Percentiles rank a stretch among this genome's conserved stretches.
Evolutionary conservation across 2,329 filamentous ascomycete species (phyloP).

Genomic region (Penicillium sp.): DNA sequence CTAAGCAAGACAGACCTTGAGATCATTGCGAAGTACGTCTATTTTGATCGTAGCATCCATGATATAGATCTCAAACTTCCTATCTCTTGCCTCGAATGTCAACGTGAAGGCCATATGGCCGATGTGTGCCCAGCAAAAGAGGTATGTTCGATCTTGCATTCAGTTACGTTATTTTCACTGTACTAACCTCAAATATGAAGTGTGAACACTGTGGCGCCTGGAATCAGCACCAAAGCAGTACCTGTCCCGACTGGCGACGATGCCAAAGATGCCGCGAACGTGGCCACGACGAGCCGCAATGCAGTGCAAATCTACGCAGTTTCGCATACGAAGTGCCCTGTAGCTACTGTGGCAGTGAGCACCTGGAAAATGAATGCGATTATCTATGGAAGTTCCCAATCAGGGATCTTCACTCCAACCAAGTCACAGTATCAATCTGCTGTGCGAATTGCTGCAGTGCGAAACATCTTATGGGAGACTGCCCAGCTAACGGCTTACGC

Average conservation of each 20-base stretch:
- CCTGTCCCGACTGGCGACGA: constrained; percentile 42
- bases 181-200: constrained; percentile 17
- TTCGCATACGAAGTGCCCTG: constrained; percentile 57
- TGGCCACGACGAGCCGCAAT: constrained; percentile 55
- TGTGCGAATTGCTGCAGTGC: constrained; percentile 45
- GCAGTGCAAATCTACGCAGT: constrained; percentile 57
- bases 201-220: constrained; percentile 45
- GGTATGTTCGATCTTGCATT: constrained; percentile 24
- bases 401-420: constrained; percentile 22
- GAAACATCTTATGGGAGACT: constrained; percentile 46
- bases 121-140: constrained; percentile 44
- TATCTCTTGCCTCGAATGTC: constrained; percentile 43
- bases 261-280: constrained; percentile 59
- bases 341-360: constrained; percentile 58
- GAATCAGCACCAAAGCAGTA: constrained; percentile 39
- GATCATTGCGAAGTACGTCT: constrained; percentile 39
- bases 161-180: not conserved
- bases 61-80: constrained; percentile 42
- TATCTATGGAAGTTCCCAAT: constrained; percentile 53
- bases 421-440: constrained; percentile 43
- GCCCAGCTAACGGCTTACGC: constrained; percentile 30
- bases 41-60: constrained; percentile 38
- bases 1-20: constrained; percentile 40
- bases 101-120: constrained; percentile 43
- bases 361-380: constrained; percentile 60